Conservation (phyloP, 257 asterid genomes). For the Solanum infundibuliforme region DNA sequence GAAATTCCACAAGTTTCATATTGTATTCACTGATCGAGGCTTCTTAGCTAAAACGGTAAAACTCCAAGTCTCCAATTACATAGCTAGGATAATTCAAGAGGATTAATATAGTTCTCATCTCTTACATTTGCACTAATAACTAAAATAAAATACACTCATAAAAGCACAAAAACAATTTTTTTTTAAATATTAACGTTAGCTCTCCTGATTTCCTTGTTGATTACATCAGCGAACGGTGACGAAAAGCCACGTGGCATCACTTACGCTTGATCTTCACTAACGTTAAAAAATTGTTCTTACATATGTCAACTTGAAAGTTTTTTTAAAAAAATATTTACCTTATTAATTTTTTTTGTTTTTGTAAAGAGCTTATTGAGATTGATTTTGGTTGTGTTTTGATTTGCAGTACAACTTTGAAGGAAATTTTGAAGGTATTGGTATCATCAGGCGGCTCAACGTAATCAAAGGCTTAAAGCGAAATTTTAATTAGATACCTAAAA, state of each 20-base stretch:
- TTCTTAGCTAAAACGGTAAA: neutral
- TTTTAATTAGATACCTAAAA: no score
- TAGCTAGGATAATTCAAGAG: neutral
- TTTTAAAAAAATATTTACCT: no score
- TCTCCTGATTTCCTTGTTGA: constrained; percentile 7
- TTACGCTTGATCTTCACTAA: constrained; percentile 33
- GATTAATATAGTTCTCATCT: neutral
- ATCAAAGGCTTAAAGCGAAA: no score
- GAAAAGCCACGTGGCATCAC: constrained; percentile 27
- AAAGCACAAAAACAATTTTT: neutral
- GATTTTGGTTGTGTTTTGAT: no score
- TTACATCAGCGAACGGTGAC: constrained; percentile 1
- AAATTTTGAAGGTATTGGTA: no score
- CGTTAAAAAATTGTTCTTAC: no score
- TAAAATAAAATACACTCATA: neutral
- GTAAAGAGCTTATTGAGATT: no score
- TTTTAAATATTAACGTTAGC: constrained; percentile 3
- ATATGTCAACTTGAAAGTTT: no score
- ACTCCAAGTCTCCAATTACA: neutral
- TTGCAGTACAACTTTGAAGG: no score
- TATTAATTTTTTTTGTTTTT: no score
- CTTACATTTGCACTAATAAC: neutral
- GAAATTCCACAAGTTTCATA: neutral
- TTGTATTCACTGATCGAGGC: neutral
- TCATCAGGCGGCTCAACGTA: no score